Percentiles rank a stretch among this genome's conserved stretches.
These are phyloP conservation scores for Zoysia japonica DNA, from an alignment of 176 grass and related monocot species.

Conservation along the genomic window DNA sequence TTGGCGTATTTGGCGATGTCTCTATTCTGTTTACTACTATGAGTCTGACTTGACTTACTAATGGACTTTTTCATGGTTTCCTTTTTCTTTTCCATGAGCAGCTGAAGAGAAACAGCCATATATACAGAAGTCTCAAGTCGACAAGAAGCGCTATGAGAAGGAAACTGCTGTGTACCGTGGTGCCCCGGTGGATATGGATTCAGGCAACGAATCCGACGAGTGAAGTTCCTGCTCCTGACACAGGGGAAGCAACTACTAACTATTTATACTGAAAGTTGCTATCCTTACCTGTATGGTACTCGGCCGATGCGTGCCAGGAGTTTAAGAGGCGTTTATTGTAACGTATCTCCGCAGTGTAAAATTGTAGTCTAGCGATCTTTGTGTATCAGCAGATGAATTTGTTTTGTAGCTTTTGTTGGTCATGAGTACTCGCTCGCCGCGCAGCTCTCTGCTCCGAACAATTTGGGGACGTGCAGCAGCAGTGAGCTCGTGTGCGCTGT, in stretches of 20 bases:
- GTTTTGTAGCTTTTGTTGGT: neutral
- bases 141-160: constrained; percentile 73
- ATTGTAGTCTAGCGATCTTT: constrained; percentile 4
- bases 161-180: constrained; percentile 66
- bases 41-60: neutral
- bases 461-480: too few species aligned
- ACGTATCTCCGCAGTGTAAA: neutral
- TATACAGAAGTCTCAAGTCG: constrained; percentile 62
- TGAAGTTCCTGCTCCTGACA: neutral
- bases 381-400: constrained; percentile 6
- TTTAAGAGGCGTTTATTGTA: neutral
- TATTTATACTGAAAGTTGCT: neutral
- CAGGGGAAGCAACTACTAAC: neutral
- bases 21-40: neutral
- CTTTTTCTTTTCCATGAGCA: constrained; percentile 33
- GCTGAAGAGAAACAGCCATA: constrained; percentile 80
- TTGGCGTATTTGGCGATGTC: neutral
- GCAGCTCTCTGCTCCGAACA: too few species aligned
- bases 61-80: neutral
- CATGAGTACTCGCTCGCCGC: too few species aligned
- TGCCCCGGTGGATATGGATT: constrained; percentile 47
- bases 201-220: constrained; percentile 55
- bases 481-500: too few species aligned
- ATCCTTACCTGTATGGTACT: neutral
- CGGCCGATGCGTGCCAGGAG: neutral